Conservation (phyloP, 2,329 filamentous ascomycete species). For the Clarireedia monteithiana region DNA sequence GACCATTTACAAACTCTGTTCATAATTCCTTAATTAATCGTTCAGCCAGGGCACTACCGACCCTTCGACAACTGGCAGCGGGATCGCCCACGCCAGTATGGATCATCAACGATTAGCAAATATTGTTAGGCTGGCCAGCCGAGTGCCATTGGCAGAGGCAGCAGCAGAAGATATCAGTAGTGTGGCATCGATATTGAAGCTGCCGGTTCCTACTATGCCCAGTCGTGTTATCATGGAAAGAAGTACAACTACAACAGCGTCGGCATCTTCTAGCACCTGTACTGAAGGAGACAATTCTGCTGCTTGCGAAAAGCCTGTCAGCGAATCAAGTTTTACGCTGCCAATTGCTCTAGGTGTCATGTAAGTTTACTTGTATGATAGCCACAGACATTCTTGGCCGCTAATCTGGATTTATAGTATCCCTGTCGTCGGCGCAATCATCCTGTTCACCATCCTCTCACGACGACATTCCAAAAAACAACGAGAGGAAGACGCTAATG, state of each 20-base stretch:
- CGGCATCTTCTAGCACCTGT: constrained; percentile 26
- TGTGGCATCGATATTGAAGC: constrained; percentile 21
- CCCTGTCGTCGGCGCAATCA: constrained; percentile 59
- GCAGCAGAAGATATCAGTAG: constrained; percentile 14
- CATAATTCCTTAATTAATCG: constrained; percentile 1
- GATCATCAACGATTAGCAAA: constrained; percentile 17
- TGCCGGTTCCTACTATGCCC: constrained; percentile 14
- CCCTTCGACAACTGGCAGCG: constrained; percentile 5
- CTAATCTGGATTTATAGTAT: constrained; percentile 47
- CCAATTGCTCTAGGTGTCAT: constrained; percentile 62
- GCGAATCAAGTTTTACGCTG: constrained; percentile 47
- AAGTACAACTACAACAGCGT: constrained; percentile 16
- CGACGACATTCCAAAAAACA: constrained; percentile 67
- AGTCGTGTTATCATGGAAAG: constrained; percentile 19
- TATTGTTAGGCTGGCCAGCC: constrained; percentile 23
- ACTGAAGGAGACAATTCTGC: constrained; percentile 27
- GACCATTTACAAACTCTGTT: not conserved
- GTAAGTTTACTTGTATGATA: constrained; percentile 43
- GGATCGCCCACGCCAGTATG: constrained; percentile 14
- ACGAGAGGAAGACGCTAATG: constrained; percentile 68
- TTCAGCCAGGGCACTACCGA: not conserved
- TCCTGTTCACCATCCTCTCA: constrained; percentile 70
- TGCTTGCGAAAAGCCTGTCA: constrained; percentile 53
- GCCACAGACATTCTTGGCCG: not conserved
- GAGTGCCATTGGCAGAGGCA: constrained; percentile 15